Base-by-base conservation (phyloP, 2,329 filamentous ascomycete species). In the Trichoderma sp. region DNA sequence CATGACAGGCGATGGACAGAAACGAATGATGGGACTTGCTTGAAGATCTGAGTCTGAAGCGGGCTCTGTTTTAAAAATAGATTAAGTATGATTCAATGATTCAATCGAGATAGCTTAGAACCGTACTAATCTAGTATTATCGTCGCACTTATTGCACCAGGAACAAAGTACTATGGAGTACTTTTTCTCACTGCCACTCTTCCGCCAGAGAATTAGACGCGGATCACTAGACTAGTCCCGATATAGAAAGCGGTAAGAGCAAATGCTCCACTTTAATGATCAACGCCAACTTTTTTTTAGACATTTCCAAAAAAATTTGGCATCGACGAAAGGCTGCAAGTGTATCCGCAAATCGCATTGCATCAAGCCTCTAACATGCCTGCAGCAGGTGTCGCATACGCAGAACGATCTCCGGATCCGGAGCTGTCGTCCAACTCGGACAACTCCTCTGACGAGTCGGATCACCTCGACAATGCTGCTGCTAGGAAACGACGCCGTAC, bases 401-500 rank as follows among this genome's bases (percentile, higher is more conserved):
- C 7, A 31, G 56, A 66, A n/a, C 56, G 47, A 8, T 61, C 68
- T 21, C 43, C 63, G 63, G 68, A 62, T 33, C 63, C 56, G 14
- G 56, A 67, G 57, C 55, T 47, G 16, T 70, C 64, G 11, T 68
- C 68, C 0, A 49, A 55, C 31, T 27, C 56, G 24, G 29, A 5
- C 21, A 47, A 37, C 4, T 76, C 73, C 24, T 79, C 78, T 62
- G 75, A 76, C 68, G 81, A 83, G 73, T 87, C 86, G 43, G 85
- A 87, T 72, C 83, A 81, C 70, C 81, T 87, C 53, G 82, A 84
- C 77, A 82, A 78, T 73, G 74, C 75, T 55, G 75, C 77, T 59
- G 79, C 83, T 47, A 81, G 83, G 72, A 85, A 85, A 76, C 79
- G 83, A 70, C 82, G 83, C 49, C 81, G 81, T 68, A 82, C 78